Base-by-base conservation (phyloP, 331 rosid species). In the Dryas integrifolia region DNA sequence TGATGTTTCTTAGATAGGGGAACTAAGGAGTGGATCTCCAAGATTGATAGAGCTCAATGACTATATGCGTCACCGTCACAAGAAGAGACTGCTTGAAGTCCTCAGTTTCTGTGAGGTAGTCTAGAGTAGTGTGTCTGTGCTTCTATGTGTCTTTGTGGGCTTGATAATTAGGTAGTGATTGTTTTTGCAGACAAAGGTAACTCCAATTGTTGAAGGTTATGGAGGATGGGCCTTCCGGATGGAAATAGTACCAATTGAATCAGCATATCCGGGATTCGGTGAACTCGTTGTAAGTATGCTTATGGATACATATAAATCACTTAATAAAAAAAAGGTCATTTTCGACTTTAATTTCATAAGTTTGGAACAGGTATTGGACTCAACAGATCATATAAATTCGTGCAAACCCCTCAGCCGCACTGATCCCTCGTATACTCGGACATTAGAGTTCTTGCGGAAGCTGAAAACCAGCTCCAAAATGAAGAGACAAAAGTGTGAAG, bases 171-270 rank as follows among this genome's bases (percentile, higher is more conserved):
- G 48, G 67, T 60, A 13, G 1, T 65, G 52, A 70, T 74, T 79
- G 64, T 72, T 80, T 83, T 48, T 81, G 86, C 96, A 95, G 98
- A 95, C 98, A 71, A 91, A 88, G 88, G 97, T 95, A 76, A 95
- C 98, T 72, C 98, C 98, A 11, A 85, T 95, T 43, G 98, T 95
- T 64, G 96, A 95, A 88, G 98, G 96, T 59, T 95, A 91, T 75
- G 98, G 98, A 80, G 97, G 98, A 88, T 95, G 98, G 97, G 98
- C 98, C 76, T 83, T 95, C 40, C 88, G 97, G 56, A 80, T 82
- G 86, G 98, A 95, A 88, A 89, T 94, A 80, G 98, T 95, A 72
- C 88, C 98, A 43, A 91, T 95, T 64, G 98, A 95, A 83, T 95
- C 98, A 13, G 98, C 98, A 67, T 91, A 91, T 86, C 96, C 98